A percentile compares a stretch with the other conserved stretches of the same genome.
Evolutionary conservation across 2,329 filamentous ascomycete genomes (phyloP).

Genomic region (Aaosphaeria arxii): DNA sequence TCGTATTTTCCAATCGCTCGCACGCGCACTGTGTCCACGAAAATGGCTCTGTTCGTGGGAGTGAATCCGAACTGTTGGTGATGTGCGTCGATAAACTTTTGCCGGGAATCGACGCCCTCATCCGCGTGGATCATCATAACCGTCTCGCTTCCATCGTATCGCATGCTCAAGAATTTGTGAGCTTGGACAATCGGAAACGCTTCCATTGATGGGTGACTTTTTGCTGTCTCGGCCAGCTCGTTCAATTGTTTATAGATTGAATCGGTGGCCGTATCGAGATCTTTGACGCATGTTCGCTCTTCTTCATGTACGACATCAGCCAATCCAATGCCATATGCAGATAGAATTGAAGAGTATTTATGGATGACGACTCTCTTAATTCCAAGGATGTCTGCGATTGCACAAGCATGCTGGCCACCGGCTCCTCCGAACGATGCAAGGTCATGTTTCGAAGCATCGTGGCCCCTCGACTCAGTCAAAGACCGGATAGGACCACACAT

Average conservation of each 20-base stretch:
- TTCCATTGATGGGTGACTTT: slow-evolving; percentile 61
- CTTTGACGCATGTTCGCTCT: slow-evolving; percentile 62
- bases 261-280: slow-evolving; percentile 42
- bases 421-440: slow-evolving; percentile 87
- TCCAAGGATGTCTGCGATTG: slow-evolving; percentile 75
- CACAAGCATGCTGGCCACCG: slow-evolving; percentile 84
- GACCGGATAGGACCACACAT: slow-evolving; percentile 86
- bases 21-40: slow-evolving; percentile 80
- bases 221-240: slow-evolving; percentile 49
- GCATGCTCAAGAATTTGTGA: slow-evolving; percentile 85
- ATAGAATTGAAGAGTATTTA: slow-evolving; percentile 79
- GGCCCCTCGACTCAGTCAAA: slow-evolving; percentile 83
- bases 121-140: slow-evolving; percentile 78
- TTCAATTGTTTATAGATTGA: background rate
- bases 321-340: slow-evolving; percentile 83
- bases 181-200: background rate
- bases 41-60: slow-evolving; percentile 69
- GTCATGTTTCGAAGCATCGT: slow-evolving; percentile 79
- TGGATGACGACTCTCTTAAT: slow-evolving; percentile 80
- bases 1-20: slow-evolving; percentile 77
- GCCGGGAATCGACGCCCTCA: slow-evolving; percentile 73
- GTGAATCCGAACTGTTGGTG: slow-evolving; percentile 88
- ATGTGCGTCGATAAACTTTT: slow-evolving; percentile 78
- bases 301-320: slow-evolving; percentile 85
- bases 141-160: slow-evolving; percentile 82